Base-by-base conservation (phyloP, 2,329 filamentous ascomycete species). In the Colletotrichum lentis region DNA sequence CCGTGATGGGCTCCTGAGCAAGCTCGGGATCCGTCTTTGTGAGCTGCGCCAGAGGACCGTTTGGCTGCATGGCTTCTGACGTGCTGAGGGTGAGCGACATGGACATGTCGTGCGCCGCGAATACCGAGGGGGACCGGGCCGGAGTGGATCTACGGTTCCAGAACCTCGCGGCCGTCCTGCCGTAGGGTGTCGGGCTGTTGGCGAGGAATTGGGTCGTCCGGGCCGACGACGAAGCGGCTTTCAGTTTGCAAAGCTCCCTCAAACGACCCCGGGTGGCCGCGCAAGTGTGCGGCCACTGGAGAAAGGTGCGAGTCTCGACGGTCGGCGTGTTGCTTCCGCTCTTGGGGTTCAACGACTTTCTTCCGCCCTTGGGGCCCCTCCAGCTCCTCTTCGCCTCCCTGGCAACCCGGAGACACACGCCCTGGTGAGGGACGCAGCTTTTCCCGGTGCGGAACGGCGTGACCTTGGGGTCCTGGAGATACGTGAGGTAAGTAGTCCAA, bases 391-490 rank as follows among this genome's bases (percentile, higher is more conserved):
- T 89, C 22, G 88, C 85, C 73, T 90, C 87, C 70, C 88, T 83
- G n/a, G 89, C 86, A 46, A 91, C 88, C 53, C 88, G 86, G 73
- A 85, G 76, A 73, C 87, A 89, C 11, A 91, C 88, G 18, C 89
- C 89, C 50, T 88, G 82, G 3, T 89, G 89, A 8, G 89, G 89
- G 31, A 91, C 84, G 64, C 85, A 84, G 73, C 86, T 88, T 73
- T 88, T 88, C 68, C 87, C 85, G 63, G 89, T 82, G 59, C 86
- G 84, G 69, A 91, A 87, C 0, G 89, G 89, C 1, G 89, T 91
- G 3, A 90, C 87, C 56, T 86, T 88, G 53, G 89, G 88, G 72
- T 91, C 89, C 74, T 89, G 86, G 47, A 91, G 79, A 72, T 91
- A 91, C 60, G 88, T 79, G 66, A 85, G 79, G 73, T 90, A 91